Base-by-base conservation (phyloP, 2,329 filamentous ascomycete genomes). In the Ophiostoma triangulosporum region DNA sequence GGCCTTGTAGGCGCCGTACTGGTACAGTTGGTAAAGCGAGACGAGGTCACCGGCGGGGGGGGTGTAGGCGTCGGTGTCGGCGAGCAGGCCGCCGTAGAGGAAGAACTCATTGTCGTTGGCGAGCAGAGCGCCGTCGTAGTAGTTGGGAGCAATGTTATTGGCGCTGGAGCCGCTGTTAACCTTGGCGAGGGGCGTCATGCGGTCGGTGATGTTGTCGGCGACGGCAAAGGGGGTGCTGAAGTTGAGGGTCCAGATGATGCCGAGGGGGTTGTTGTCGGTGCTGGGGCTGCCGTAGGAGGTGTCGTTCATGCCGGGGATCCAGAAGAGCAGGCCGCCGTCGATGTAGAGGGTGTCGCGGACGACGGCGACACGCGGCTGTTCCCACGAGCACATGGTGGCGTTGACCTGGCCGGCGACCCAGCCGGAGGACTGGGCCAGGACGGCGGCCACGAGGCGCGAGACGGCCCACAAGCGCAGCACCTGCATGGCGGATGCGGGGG, bases 271-370 rank as follows among this genome's bases (percentile, higher is more conserved):
- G 2, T 78, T 64, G 58, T 76, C 70, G 26, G 58, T 57, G 7
- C 54, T 54, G 0, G 55, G 15, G 2, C 20, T 2, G 15, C 53
- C 55, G 22, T 57, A 57, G 6, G 61, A 57, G 3, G 75, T 78
- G 60, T 77, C 69, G 2, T 68, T 63, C 50, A 77, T 60, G 11
- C 73, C 73, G 3, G 72, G 70, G 32, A 66, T 57, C 79, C 81
- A 84, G 56, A 57, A 70, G 11, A 83, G 63, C 40, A 63, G 57
- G 3, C 83, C 83, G 35, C 83, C 83, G 62, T 86, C 81, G 22
- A 86, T 64, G 61, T 83, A 86, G 15, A 84, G 66, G 2, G 74
- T 80, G 60, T 86, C 80, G 40, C 74, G 73, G 33, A 85, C 65
- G 3, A 81, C 65, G 35, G 75, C 73, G 57, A 73, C 81, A 83